Conservation (phyloP, 768 basidiomycete genomes). For the Baorangia bicolor region DNA sequence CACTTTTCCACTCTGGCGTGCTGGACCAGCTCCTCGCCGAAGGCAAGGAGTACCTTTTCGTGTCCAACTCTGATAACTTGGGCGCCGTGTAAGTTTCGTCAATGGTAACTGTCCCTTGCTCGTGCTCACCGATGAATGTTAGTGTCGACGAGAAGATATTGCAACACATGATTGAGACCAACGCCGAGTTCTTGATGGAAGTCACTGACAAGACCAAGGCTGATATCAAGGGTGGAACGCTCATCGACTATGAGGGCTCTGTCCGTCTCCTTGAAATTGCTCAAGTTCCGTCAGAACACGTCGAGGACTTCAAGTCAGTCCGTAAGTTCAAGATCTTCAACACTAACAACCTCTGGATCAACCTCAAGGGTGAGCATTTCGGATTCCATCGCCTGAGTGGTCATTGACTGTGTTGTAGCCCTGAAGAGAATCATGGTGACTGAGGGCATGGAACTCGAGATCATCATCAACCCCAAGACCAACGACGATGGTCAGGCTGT, state of each 20-base stretch:
- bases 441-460: conserved; percentile 70
- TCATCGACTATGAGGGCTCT: conserved; percentile 67
- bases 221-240: conserved; percentile 71
- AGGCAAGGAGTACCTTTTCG: conserved; percentile 78
- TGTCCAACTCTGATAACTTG: conserved; percentile 76
- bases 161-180: conserved; percentile 61
- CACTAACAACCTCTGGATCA: conserved; percentile 65
- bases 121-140: conserved; percentile 1
- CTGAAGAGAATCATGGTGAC: conserved; percentile 74
- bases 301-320: conserved; percentile 72
- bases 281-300: conserved; percentile 69
- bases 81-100: conserved; percentile 54
- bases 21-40: conserved; percentile 66
- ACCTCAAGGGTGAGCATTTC: conserved; percentile 41
- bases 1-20: conserved; percentile 68
- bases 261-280: conserved; percentile 74
- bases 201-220: conserved; percentile 85
- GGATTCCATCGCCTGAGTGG: not conserved
- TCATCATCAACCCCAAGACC: conserved; percentile 74
- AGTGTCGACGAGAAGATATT: conserved; percentile 69
- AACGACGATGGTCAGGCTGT: conserved; percentile 70
- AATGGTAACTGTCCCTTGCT: not conserved
- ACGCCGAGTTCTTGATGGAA: conserved; percentile 72
- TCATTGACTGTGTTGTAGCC: conserved; percentile 35
- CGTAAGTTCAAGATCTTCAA: conserved; percentile 84